Conservation (phyloP, 2,329 filamentous ascomycete genomes). For the Fusarium subtropicale region DNA sequence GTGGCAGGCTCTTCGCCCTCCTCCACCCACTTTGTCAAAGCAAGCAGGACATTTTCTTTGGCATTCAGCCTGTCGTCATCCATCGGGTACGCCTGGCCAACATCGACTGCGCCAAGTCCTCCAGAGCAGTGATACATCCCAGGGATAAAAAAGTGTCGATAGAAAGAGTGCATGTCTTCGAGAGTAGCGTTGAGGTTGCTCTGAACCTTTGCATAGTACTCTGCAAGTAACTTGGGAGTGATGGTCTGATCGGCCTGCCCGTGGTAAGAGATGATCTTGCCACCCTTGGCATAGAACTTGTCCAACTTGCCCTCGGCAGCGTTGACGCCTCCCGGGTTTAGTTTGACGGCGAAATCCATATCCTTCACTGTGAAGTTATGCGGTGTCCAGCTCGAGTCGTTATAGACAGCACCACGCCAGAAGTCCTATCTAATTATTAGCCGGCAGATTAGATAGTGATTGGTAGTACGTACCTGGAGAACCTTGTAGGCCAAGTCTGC, state of each 20-base stretch:
- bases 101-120: conserved; percentile 2
- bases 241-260: conserved; percentile 14
- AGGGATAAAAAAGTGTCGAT: conserved; percentile 7
- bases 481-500: conserved; percentile 7
- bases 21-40: conserved; percentile 14
- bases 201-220: conserved; percentile 14
- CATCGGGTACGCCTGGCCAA: conserved; percentile 12
- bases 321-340: conserved; percentile 12
- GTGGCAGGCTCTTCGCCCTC: not conserved
- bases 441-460: too few relatives aligned
- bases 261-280: conserved; percentile 15
- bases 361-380: conserved; percentile 8
- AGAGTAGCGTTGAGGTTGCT: conserved; percentile 4
- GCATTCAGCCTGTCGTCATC: not conserved
- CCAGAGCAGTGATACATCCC: conserved; percentile 19
- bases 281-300: conserved; percentile 4
- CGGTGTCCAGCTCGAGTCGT: conserved; percentile 13
- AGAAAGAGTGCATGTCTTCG: conserved; percentile 3
- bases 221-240: conserved; percentile 3
- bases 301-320: not conserved
- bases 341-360: conserved; percentile 13
- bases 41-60: not conserved
- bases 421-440: conserved; percentile 2
- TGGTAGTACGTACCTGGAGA: not conserved
- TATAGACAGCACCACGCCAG: conserved; percentile 15